Evolutionary conservation across 2,329 filamentous ascomycete species (phyloP).

Genomic region (Chrysosporium queenslandicum): DNA sequence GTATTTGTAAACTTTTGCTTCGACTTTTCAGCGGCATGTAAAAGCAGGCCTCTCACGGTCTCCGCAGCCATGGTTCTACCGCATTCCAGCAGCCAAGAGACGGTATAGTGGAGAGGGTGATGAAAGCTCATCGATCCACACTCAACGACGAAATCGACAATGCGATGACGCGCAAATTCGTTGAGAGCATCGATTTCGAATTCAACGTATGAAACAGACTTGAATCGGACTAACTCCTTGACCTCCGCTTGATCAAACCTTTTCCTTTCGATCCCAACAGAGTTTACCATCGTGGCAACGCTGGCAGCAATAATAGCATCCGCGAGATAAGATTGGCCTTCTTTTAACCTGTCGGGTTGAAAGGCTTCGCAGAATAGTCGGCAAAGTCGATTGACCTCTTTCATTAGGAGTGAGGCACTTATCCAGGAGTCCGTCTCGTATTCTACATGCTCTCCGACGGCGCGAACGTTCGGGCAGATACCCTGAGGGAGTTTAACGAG

Average conservation of each 20-base stretch:
- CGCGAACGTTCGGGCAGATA: constrained; percentile 87
- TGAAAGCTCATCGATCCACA: constrained; percentile 92
- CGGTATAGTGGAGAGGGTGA: constrained; percentile 86
- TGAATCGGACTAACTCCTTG: constrained; percentile 76
- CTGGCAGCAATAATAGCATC: constrained; percentile 57
- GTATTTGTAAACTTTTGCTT: constrained; percentile 48
- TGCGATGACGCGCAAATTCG: constrained; percentile 47
- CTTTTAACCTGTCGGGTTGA: constrained; percentile 55
- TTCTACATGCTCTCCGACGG: constrained; percentile 90
- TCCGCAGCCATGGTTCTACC: constrained; percentile 63
- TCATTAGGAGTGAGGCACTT: constrained; percentile 82
- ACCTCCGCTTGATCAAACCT: constrained; percentile 82
- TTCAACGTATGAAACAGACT: constrained; percentile 64
- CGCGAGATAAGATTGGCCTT: constrained; percentile 56
- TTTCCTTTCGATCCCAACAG: constrained; percentile 74
- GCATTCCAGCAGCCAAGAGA: constrained; percentile 91
- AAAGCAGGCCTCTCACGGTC: constrained; percentile 57
- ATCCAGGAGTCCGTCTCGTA: constrained; percentile 99
- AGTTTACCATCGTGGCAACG: constrained; percentile 78
- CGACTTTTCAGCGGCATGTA: constrained; percentile 54
- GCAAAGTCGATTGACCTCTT: constrained; percentile 89
- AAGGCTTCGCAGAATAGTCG: constrained; percentile 83
- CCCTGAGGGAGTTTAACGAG: constrained; percentile 93
- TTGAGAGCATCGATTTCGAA: constrained; percentile 51
- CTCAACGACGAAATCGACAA: constrained; percentile 82